These are phyloP conservation scores for Phytopythium montanum DNA, from an alignment of 352 stramenopile genomes.

Conservation along the genomic window DNA sequence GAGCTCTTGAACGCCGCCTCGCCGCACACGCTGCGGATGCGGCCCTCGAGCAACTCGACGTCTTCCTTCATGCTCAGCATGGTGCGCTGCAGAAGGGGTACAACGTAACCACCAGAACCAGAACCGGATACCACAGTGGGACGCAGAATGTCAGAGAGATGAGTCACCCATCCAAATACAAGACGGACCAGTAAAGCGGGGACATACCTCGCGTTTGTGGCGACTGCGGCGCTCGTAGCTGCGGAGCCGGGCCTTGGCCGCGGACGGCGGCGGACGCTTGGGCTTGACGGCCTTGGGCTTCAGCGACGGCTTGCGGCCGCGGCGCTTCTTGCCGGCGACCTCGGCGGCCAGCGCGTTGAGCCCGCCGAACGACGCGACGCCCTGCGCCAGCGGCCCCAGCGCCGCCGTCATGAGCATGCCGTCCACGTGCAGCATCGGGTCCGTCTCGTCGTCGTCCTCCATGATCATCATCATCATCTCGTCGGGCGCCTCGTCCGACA, in stretches of 20 bases:
- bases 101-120: neutral
- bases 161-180: neutral
- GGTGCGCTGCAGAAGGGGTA: conserved; percentile 23
- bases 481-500: conserved; percentile 25
- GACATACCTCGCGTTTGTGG: conserved; percentile 43
- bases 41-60: conserved; percentile 29
- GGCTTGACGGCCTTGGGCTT: conserved; percentile 34
- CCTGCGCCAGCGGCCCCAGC: conserved; percentile 17
- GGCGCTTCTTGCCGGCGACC: conserved; percentile 30
- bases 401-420: conserved; percentile 17
- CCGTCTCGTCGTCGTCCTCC: conserved; percentile 13
- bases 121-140: neutral
- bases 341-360: conserved; percentile 10
- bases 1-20: conserved; percentile 12
- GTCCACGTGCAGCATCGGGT: conserved; percentile 19
- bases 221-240: conserved; percentile 56
- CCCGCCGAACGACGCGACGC: neutral
- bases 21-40: conserved; percentile 30
- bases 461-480: conserved; percentile 36
- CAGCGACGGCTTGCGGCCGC: conserved; percentile 33
- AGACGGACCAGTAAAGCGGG: neutral
- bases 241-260: conserved; percentile 38
- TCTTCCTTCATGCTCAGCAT: conserved; percentile 53
- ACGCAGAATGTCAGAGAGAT: conserved; percentile 1
- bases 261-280: conserved; percentile 31